phyloP scores from a whole-genome alignment of 768 basidiomycete genomes.

The Hemileccinum impolitum region DNA sequence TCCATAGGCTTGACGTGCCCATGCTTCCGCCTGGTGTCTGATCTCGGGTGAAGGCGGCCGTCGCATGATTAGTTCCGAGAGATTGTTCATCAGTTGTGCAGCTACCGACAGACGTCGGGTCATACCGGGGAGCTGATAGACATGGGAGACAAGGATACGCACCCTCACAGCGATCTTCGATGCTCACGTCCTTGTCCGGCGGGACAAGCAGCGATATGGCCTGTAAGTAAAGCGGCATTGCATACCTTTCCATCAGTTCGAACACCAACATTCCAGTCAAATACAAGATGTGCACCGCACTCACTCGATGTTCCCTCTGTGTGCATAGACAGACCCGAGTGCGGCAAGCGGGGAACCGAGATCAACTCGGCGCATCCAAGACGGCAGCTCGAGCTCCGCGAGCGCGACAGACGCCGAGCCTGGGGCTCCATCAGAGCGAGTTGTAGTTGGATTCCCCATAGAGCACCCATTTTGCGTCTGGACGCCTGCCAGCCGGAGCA shows the following conservation, averaged over 20 bases:
- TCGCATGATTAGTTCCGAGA: conserved; percentile 42
- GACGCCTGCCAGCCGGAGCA: conserved; percentile 28
- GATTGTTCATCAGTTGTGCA: conserved; percentile 48
- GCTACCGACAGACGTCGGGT: conserved; percentile 23
- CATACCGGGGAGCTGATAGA: background rate
- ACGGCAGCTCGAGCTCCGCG: conserved; percentile 53
- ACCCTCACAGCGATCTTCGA: conserved; percentile 63
- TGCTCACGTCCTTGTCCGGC: conserved; percentile 23
- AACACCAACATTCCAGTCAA: background rate
- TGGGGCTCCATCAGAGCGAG: background rate
- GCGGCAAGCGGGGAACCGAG: conserved; percentile 68
- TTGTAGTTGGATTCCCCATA: background rate
- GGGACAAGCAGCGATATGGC: conserved; percentile 61
- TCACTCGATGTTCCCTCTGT: conserved; percentile 47
- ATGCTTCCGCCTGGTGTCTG: conserved; percentile 51
- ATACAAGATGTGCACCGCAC: conserved; percentile 3
- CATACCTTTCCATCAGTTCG: conserved; percentile 41
- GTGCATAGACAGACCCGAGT: conserved; percentile 58
- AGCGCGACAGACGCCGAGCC: conserved; percentile 30
- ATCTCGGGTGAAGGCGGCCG: conserved; percentile 34
- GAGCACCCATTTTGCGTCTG: background rate
- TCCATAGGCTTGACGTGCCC: conserved; percentile 51
- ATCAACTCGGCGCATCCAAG: conserved; percentile 58
- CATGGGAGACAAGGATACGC: background rate
- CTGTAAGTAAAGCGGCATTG: conserved; percentile 62